phyloP scores from a whole-genome alignment of 345 rosid genomes.

The Arabis hirsuta region DNA sequence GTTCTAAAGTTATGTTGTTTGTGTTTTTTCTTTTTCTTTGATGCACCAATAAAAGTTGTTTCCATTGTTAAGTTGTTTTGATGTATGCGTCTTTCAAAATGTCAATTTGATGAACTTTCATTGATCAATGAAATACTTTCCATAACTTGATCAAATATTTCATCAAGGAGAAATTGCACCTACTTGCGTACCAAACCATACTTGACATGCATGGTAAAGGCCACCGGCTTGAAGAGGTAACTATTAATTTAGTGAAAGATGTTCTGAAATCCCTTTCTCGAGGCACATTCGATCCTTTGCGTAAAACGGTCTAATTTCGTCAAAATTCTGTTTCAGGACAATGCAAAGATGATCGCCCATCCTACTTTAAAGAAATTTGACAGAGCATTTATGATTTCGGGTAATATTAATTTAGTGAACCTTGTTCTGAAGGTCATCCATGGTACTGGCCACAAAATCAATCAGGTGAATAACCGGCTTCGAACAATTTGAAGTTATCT shows the following conservation, averaged over 20 bases:
- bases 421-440: constrained; percentile 82
- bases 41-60: no score
- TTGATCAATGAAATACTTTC: constrained; percentile 50
- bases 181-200: constrained; percentile 80
- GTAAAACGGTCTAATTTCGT: constrained; percentile 25
- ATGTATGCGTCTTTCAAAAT: no score
- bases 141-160: constrained; percentile 82
- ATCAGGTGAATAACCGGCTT: constrained; percentile 56
- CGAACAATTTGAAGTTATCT: constrained; percentile 6
- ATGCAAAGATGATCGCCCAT: constrained; percentile 61
- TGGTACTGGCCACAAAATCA: constrained; percentile 70
- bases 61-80: no score
- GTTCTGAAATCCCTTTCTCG: constrained; percentile 40
- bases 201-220: constrained; percentile 89
- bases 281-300: background rate
- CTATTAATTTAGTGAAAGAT: constrained; percentile 87
- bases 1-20: no score
- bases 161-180: constrained; percentile 74
- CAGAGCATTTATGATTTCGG: constrained; percentile 57
- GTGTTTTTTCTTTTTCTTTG: no score
- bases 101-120: no score
- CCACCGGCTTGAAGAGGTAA: constrained; percentile 82
- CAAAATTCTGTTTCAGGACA: constrained; percentile 57
- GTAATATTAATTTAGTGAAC: constrained; percentile 77
- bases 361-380: constrained; percentile 74